Percentiles rank a stretch among this genome's conserved stretches.
These are phyloP conservation scores for Corniculantispora saksenae DNA, from an alignment of 2,329 filamentous ascomycete genomes.

Conservation along the genomic window DNA sequence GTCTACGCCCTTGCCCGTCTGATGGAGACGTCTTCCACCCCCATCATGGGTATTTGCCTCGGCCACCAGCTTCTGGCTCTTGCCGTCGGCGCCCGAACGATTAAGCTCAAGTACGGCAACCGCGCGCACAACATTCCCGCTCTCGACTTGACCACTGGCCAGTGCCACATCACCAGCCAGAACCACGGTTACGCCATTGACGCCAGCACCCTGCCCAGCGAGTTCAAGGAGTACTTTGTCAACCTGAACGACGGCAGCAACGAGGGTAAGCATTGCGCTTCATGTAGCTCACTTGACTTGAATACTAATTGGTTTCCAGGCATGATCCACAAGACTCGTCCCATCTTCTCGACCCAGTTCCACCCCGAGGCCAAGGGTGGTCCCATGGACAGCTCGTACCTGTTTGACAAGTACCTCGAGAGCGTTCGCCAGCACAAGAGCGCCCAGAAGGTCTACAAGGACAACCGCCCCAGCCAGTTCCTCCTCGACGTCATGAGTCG, in stretches of 20 bases:
- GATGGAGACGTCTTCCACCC: constrained; percentile 87
- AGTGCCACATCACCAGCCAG: constrained; percentile 98
- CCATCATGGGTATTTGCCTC: constrained; percentile 96
- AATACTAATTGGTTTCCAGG: constrained; percentile 38
- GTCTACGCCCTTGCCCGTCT: constrained; percentile 88
- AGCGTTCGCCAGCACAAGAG: constrained; percentile 89
- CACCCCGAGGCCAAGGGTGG: constrained; percentile 98
- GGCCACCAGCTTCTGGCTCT: constrained; percentile 95
- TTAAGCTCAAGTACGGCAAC: constrained; percentile 99
- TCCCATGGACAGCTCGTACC: constrained; percentile 90
- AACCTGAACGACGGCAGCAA: constrained; percentile 98
- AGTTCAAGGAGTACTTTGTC: constrained; percentile 98
- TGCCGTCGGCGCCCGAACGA: constrained; percentile 82
- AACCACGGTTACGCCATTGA: constrained; percentile 98
- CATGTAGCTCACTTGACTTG: background rate
- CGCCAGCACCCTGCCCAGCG: constrained; percentile 72
- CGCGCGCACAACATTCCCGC: constrained; percentile 98
- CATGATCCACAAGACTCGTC: constrained; percentile 92
- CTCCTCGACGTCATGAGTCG: constrained; percentile 89
- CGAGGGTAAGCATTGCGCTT: constrained; percentile 60
- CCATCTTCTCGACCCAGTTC: constrained; percentile 98
- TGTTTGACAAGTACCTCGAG: constrained; percentile 95
- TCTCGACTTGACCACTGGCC: constrained; percentile 88
- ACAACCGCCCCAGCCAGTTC: constrained; percentile 83
- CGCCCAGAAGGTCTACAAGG: constrained; percentile 74